Evolutionary conservation across 495 filamentous ascomycete genomes (phyloP), one percentile per base, ranked within the genome.

Genomic region (Hyphodiscus hymeniophilus): DNA sequence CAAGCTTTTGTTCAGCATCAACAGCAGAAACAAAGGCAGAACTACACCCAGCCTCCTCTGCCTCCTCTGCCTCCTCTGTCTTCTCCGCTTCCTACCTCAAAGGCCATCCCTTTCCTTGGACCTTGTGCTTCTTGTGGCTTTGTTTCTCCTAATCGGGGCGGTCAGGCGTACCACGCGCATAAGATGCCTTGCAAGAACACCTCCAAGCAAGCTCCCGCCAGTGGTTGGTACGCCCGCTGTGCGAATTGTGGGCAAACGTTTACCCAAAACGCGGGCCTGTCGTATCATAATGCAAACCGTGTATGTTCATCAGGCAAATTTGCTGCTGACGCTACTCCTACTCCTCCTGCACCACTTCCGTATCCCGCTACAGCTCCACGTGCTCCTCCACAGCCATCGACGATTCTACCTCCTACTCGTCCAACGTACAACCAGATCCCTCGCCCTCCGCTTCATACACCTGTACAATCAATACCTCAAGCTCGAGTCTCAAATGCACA

Each of bases 231-330:
- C 13, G 31, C 40, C 34, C 40, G 7, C 5, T 58, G 55, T 21
- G 2, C 11, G 0, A 51, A 48, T 26, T 58, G 55, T 32, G 21
- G 26, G 8, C 47, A 53, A 41, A 38, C 38, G 8, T 58, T 58
- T 31, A 54, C 47, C n/a, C 38, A 31, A 16, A 58, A 51, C 30
- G 47, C 51, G 24, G 55, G 55, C 1, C 32, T 43, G 15, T 22
- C 42, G 11, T 56, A 56, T 38, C 39, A 44, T 24, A 20, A 38
- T 12, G 47, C n/a, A n/a, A n/a, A n/a, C n/a, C n/a, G n/a, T n/a
- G n/a, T n/a, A n/a, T n/a, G n/a, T n/a, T n/a, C n/a, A n/a, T 55
- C 1, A 51, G 52, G 15, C 15, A 30, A 8, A 33, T 36, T 15
- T 26, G 21, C 23, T 7, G 21, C 41, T 38, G 12, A 23, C 7